Evolutionary conservation across 352 stramenopile genomes (phyloP).

Genomic region (Albugo candida): DNA sequence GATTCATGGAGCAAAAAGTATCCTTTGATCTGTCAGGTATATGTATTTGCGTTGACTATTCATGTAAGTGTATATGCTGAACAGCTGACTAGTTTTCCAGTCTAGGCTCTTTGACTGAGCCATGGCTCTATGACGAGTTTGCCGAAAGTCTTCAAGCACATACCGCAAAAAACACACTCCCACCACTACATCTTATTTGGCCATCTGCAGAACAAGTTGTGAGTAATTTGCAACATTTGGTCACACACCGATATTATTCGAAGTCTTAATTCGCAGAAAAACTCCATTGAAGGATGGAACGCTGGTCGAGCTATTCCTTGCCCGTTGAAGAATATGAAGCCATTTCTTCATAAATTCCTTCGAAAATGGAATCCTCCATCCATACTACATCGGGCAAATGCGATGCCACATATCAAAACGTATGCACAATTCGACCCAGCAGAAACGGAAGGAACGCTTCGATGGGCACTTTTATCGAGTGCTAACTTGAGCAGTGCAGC

Average conservation of each 20-base stretch:
- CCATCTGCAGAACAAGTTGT: constrained; percentile 62
- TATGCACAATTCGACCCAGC: constrained; percentile 37
- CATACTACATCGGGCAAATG: constrained; percentile 37
- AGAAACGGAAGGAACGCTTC: constrained; percentile 14
- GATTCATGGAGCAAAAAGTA: constrained; percentile 27
- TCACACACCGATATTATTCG: constrained; percentile 1
- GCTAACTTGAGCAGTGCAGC: constrained; percentile 70
- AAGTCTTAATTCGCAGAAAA: constrained; percentile 16
- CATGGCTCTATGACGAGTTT: constrained; percentile 71
- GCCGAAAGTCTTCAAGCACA: constrained; percentile 30
- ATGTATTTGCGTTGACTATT: background rate
- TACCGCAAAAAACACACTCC: constrained; percentile 8
- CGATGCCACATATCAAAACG: constrained; percentile 73
- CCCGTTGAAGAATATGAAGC: constrained; percentile 70
- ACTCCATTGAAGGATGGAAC: constrained; percentile 66
- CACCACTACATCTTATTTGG: constrained; percentile 55
- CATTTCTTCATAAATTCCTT: constrained; percentile 71
- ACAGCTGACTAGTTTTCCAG: constrained; percentile 38
- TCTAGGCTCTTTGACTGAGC: constrained; percentile 57
- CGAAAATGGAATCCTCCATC: constrained; percentile 46
- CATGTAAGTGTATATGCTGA: background rate
- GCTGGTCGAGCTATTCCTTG: constrained; percentile 48
- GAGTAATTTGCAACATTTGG: background rate
- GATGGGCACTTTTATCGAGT: constrained; percentile 65
- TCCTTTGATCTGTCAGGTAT: constrained; percentile 46